Evolutionary conservation across 2,329 filamentous ascomycete species (phyloP), one percentile per base, ranked within the genome.

Genomic region (Helicocarpus griseus): DNA sequence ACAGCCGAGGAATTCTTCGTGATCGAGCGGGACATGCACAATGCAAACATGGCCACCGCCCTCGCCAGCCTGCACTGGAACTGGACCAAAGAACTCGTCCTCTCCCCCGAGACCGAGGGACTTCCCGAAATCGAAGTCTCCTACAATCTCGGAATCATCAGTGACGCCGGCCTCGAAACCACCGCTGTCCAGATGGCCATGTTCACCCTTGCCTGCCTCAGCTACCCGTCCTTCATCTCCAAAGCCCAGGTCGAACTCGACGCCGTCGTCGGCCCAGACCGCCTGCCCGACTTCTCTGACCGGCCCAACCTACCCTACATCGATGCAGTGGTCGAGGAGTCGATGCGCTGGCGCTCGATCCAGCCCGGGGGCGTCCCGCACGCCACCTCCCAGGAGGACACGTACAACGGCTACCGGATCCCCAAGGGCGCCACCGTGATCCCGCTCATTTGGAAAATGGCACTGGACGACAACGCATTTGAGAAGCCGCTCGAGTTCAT

Each of bases 371-470:
- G 69, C 0, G 69, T 72, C 2, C 75, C 74, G 1, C 74, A 78
- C 50, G 69, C 73, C 1, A 64, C 67, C 0, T 69, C 69, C 1
- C 64, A 69, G 33, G 74, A 77, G 38, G 75, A 78, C 53, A 57
- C 58, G 7, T 78, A 74, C 54, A 63, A 68, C 41, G 73, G 73
- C n/a, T 77, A 72, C 57, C 64, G 64, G 22, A 74, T 79, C 31
- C 75, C 76, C 1, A 65, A 68, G 1, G 75, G 70, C 2, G 75
- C 76, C 0, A 72, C 67, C 0, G 60, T 79, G 1, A 57, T 73
- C 0, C 63, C 65, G 1, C 69, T 69, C 48, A 63, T 63, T 5
- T 75, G 71, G 71, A 63, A 69, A 0, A 70, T 74, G 54, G 65
- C 68, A 31, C 56, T 66, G 21, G 68, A 71, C 50, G 66, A 67